A percentile compares a stretch with the other conserved stretches of the same genome.
phyloP scores from a whole-genome alignment of 305 asterid species.

The Fraxinus latifolia region DNA sequence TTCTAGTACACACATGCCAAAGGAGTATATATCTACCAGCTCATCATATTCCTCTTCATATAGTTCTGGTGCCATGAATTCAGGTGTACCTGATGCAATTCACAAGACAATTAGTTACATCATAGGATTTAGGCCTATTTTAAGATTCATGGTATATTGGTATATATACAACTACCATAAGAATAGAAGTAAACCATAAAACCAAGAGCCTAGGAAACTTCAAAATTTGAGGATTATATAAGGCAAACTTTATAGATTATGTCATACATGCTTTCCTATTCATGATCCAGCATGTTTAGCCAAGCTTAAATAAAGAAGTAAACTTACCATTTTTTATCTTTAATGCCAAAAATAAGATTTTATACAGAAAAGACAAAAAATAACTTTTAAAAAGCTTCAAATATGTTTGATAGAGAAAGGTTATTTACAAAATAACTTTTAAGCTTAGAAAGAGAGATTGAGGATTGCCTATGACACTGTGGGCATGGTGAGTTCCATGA shows the following conservation, averaged over 20 bases:
- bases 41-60: conserved; percentile 82
- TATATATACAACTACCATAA: not conserved
- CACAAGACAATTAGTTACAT: not conserved
- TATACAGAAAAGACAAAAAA: not conserved
- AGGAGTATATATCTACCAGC: conserved; percentile 71
- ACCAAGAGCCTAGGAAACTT: not conserved
- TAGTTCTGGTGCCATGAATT: conserved; percentile 86
- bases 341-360: not conserved
- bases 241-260: not conserved
- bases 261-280: not conserved
- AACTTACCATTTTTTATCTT: not conserved
- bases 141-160: not conserved
- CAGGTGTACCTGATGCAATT: conserved; percentile 64
- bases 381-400: not conserved
- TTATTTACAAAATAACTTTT: not conserved
- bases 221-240: not conserved
- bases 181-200: not conserved
- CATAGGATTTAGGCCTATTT: not conserved
- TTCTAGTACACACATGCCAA: conserved; percentile 82
- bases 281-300: not conserved
- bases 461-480: conserved; percentile 67
- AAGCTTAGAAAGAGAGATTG: not conserved
- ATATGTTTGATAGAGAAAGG: not conserved
- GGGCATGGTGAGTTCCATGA: conserved; percentile 57
- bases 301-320: not conserved